A percentile compares a stretch with the other conserved stretches of the same genome.
Evolutionary conservation across 2,329 filamentous ascomycete genomes (phyloP).

Genomic region (Seiridium unicorne): DNA sequence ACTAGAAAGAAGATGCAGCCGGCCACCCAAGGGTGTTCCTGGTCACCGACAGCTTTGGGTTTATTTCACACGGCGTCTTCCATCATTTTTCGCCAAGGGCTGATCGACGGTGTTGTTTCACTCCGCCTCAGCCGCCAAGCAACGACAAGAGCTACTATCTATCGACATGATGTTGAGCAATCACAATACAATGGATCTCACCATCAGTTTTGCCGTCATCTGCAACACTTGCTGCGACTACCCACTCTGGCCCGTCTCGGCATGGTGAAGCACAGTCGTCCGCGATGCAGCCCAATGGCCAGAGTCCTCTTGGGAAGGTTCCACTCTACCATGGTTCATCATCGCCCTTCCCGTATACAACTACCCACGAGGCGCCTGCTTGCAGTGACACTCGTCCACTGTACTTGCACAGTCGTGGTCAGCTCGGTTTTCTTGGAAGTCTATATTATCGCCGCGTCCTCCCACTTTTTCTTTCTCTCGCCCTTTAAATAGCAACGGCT

Average conservation of each 20-base stretch:
- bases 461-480: not conserved
- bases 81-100: conserved; percentile 9
- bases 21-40: not conserved
- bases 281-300: not conserved
- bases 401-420: not conserved
- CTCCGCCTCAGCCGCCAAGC: conserved; percentile 15
- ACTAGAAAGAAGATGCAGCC: not conserved
- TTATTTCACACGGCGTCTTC: not conserved
- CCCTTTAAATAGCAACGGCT: not conserved
- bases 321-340: not conserved
- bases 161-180: conserved; percentile 2
- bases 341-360: not conserved
- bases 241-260: conserved; percentile 1
- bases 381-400: not conserved
- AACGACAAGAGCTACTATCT: conserved; percentile 10
- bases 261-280: not conserved
- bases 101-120: conserved; percentile 12
- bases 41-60: not conserved
- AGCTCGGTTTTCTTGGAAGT: not conserved
- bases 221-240: conserved; percentile 7
- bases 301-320: not conserved
- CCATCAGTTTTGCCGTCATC: conserved; percentile 3
- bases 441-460: not conserved
- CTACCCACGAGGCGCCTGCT: not conserved
- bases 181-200: not conserved